Evolutionary conservation across 2,329 filamentous ascomycete species (phyloP), one percentile per base, ranked within the genome.

Genomic region (Cryphonectria carpinicola): DNA sequence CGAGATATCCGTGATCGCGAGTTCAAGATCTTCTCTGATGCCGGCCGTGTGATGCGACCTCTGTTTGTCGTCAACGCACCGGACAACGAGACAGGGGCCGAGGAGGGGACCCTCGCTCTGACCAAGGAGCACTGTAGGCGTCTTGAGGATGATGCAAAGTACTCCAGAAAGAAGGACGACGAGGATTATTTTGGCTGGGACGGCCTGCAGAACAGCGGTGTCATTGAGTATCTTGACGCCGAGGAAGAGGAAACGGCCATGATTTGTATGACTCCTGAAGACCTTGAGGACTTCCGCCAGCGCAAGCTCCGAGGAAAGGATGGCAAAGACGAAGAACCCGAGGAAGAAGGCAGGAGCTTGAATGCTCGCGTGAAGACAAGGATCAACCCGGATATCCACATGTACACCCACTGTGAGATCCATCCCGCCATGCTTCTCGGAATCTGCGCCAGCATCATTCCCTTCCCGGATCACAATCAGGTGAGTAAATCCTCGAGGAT

Each of bases 251-350:
- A 99, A 81, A 97, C 94, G 0, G 92, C 96, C 54, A 99, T 99
- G 96, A 99, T 99, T 78, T 94, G 95, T 81, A 99, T 99, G 95
- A 97, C 94, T 0, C 96, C 96, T 0, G 95, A 98, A 79, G 96
- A 98, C 78, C 84, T 99, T 52, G 94, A 97, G 72, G 89, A 89
- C 32, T 94, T 91, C 73, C 88, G 92, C 72, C 84, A 91, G 74
- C 85, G 91, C 68, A 93, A 93, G 80, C 84, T 87, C 63, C 67
- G 71, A 10, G 69, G 69, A 7, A 71, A 98, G 80, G 96, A 98
- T 78, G 84, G 98, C 54, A 84, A 87, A 65, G 91, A 92, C 63
- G 87, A 90, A 74, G 82, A 86, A 35, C 79, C 89, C 49, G 86
- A 88, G 22, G 89, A 93, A 43, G 88, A 91, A 63, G 87, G 78